phyloP scores from a whole-genome alignment of 2,329 filamentous ascomycete species.

The Cercospora zeina region DNA sequence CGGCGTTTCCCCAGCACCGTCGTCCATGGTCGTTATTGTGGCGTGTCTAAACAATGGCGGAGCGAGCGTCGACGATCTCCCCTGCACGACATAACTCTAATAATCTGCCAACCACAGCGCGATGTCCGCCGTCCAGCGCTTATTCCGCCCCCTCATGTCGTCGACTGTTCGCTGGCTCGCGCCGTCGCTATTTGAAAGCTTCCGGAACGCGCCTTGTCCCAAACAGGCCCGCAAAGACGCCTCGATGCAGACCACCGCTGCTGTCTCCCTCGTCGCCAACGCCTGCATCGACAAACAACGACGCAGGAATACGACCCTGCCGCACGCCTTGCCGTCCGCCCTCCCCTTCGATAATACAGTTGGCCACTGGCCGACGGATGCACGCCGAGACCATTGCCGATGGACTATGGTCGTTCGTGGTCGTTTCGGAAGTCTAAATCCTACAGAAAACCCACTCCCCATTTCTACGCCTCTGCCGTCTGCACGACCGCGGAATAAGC shows the following conservation, averaged over 20 bases:
- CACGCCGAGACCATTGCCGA: slow-evolving; percentile 6
- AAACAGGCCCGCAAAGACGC: slow-evolving; percentile 1
- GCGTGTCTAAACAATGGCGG: neutral
- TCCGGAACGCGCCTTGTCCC: neutral
- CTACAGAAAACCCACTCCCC: neutral
- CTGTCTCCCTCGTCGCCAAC: neutral
- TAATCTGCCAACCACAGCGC: slow-evolving; percentile 3
- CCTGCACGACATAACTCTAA: slow-evolving; percentile 25
- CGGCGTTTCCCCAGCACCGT: neutral
- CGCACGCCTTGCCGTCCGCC: neutral
- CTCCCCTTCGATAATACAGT: slow-evolving; percentile 5
- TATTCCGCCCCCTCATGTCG: neutral
- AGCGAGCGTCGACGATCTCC: slow-evolving; percentile 8
- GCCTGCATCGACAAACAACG: neutral
- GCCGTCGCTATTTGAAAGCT: slow-evolving; percentile 4
- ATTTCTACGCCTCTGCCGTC: neutral
- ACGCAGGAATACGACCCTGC: neutral
- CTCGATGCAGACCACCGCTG: neutral
- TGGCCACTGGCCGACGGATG: neutral
- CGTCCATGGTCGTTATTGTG: no score
- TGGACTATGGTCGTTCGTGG: neutral
- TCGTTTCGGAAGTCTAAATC: neutral
- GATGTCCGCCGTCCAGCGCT: neutral
- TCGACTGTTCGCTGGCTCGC: neutral
- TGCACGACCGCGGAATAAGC: neutral